Evolutionary conservation across 305 asterid species (phyloP).

Genomic region (Plantago lanceolata): DNA sequence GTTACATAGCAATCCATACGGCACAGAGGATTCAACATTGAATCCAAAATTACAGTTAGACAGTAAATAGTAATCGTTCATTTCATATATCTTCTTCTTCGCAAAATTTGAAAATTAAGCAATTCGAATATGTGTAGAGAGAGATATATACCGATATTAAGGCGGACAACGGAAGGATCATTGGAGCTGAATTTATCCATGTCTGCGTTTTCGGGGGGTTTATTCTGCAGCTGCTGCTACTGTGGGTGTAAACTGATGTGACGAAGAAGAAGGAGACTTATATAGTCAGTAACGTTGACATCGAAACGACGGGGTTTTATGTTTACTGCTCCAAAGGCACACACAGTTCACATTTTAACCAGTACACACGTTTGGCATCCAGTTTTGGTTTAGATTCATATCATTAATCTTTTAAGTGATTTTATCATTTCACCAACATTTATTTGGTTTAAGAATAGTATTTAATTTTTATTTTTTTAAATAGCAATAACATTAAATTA

Average conservation of each 20-base stretch:
- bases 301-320: no score
- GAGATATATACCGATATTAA: conserved; percentile 52
- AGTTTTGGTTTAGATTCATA: no score
- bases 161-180: conserved; percentile 50
- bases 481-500: no score
- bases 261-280: neutral
- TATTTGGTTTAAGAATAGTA: no score
- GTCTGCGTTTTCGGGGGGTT: neutral
- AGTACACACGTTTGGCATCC: no score
- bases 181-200: conserved; percentile 36
- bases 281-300: neutral
- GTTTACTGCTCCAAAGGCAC: no score
- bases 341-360: no score
- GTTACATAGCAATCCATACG: neutral
- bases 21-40: neutral
- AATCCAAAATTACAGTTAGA: neutral
- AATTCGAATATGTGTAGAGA: neutral
- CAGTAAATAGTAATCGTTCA: no score
- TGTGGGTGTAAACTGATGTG: neutral
- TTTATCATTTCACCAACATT: no score
- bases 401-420: no score
- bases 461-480: no score
- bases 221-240: no score
- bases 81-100: neutral
- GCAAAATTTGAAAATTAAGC: neutral